Percentiles rank a stretch among this genome's conserved stretches.
These are phyloP conservation scores for Nakaseomyces uthaithaninus DNA, from an alignment of 1,139 yeast genomes.

Conservation along the genomic window DNA sequence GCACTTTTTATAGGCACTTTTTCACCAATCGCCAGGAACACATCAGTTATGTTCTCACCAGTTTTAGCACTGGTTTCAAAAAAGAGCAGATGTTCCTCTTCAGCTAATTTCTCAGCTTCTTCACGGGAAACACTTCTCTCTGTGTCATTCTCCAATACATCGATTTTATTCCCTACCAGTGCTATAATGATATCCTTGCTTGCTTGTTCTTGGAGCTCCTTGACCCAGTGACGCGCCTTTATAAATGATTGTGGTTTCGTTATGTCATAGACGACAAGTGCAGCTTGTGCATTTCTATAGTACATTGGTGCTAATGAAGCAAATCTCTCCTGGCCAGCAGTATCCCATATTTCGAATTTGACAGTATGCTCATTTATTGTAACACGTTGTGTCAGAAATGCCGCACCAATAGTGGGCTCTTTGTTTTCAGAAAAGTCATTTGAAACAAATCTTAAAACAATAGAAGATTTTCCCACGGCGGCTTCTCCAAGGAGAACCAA, in stretches of 20 bases:
- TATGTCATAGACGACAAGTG: conserved; percentile 89
- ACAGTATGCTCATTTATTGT: conserved; percentile 83
- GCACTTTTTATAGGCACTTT: conserved; percentile 29
- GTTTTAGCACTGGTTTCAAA: conserved; percentile 95
- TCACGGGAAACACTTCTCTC: conserved; percentile 77
- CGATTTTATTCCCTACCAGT: conserved; percentile 86
- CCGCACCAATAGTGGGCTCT: conserved; percentile 97
- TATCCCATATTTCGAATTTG: conserved; percentile 97
- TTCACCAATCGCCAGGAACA: conserved; percentile 81
- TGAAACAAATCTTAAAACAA: conserved; percentile 85
- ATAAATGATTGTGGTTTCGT: conserved; percentile 96
- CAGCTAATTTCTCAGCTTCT: conserved; percentile 75
- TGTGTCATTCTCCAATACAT: conserved; percentile 44
- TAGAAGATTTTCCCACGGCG: conserved; percentile 93
- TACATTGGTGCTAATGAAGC: conserved; percentile 97
- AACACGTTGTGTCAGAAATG: conserved; percentile 90
- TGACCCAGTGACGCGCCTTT: conserved; percentile 99
- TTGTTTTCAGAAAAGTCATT: conserved; percentile 96
- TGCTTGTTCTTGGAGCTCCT: conserved; percentile 93
- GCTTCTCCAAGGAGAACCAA: conserved; percentile 92
- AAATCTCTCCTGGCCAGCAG: conserved; percentile 97
- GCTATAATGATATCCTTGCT: conserved; percentile 86
- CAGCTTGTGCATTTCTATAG: conserved; percentile 98
- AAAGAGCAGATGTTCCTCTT: conserved; percentile 79
- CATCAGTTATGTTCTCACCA: conserved; percentile 85